Base-by-base conservation (phyloP, 495 filamentous ascomycete species). In the Xylaria intraflava region DNA sequence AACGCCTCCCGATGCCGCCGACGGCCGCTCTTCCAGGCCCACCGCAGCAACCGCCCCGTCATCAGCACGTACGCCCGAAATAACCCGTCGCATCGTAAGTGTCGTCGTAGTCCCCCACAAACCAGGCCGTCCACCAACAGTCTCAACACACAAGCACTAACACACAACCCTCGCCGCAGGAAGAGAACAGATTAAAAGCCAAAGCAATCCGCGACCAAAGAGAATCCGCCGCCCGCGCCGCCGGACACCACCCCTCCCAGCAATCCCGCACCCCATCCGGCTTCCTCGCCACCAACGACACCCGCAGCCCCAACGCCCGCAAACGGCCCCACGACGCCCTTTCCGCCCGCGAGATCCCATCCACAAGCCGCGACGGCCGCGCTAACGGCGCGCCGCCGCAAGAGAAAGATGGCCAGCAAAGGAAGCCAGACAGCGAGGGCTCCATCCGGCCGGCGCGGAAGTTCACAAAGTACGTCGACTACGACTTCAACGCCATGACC, bases 401-500 rank as follows among this genome's bases (percentile, higher is more conserved):
- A n/a, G 56, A 20, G 8, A 66, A 61, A 49, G 61, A 47, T 7
- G 50, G 41, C 1, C 58, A 10, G 51, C 53, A 19, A 56, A 67
- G 26, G 61, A 63, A 70, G 22, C 75, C 71, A 16, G 63, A 69
- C 17, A 78, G 82, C 20, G 75, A 78, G 27, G 72, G 65, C 44
- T 69, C 77, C 12, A 87, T 95, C 55, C 79, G 79, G 51, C 81
- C 86, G 2, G 86, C 83, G 44, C 80, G 79, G 50, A 95, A 92
- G 60, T 96, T 96, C 61, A 79, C 83, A 39, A 89, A 90, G 69
- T 97, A 84, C 69, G 88, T 98, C 59, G 93, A 98, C 53, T 96
- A 96, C 68, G 94, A 98, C 72, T 90, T 98, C 59, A 88, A 85
- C 57, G 90, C 90, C 72, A 98, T 98, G 89, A 92, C 85, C 12